Base-by-base conservation (phyloP, 169 alveolate genomes). In the Theileria orientalis region DNA sequence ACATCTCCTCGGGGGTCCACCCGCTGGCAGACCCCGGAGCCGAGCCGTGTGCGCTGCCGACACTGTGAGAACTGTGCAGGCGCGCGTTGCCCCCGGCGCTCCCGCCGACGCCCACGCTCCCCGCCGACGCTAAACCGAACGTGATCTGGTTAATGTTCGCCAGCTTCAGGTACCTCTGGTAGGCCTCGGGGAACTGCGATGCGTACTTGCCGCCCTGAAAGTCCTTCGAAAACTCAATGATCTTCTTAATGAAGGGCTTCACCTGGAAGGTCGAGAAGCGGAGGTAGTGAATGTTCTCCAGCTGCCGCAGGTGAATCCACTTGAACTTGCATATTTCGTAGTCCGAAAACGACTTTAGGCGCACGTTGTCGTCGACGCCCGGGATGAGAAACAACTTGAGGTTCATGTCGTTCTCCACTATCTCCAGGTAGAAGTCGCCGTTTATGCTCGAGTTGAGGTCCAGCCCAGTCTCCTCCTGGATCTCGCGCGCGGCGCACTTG, bases 401-500 rank as follows among this genome's bases (percentile, higher is more conserved):
- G 14, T 84, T 87, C 67, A 91, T 92, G 32, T 93, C 96, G 35
- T 85, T 85, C 41, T 84, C 90, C 51, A 74, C 73, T 25, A 84
- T 69, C 79, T 92, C 96, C 29, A 94, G 51, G 57, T 71, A 94
- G 33, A 79, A 85, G 25, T 84, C 80, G 25, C 85, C 90, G 69
- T 91, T 79, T 42, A 94, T 83, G 56, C 80, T 74, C 21, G 85
- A 70, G 27, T 91, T 76, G 25, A 94, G 91, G 61, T 93, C 96
- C 11, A 94, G 69, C 32, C 98, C 98, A 23, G 95, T 90, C 83
- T 96, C 99, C 91, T 96, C 99, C 69, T 80, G 59, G 33, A 95
- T 92, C 83, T 96, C 99, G 44, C 99, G 89, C 29, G 90, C 88
- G 9, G 99, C 99, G 47, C 99, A 96, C n/a, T 78, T 90, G 32